Percentiles rank a stretch among this genome's conserved stretches.
phyloP scores from a whole-genome alignment of 805 yeast species.

The Komagataella phaffii region DNA sequence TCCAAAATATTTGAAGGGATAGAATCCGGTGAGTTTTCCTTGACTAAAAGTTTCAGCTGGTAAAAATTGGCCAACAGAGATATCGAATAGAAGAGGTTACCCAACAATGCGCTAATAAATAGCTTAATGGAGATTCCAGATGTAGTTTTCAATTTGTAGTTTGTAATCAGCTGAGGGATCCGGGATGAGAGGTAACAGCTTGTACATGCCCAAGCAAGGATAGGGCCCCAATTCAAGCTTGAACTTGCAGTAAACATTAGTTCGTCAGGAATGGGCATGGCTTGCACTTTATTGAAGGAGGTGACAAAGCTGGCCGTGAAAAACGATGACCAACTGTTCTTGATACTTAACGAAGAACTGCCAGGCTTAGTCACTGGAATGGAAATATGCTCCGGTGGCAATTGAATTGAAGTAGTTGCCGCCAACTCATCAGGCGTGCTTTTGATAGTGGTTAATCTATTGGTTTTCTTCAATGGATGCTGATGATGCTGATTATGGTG shows the following conservation, averaged over 20 bases:
- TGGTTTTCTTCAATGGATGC: neutral
- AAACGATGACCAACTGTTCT: neutral
- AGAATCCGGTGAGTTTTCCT: constrained; percentile 1
- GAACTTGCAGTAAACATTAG: neutral
- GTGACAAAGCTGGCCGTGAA: neutral
- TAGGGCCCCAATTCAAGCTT: constrained; percentile 9
- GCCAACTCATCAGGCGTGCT: neutral
- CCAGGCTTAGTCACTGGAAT: neutral
- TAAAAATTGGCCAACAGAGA: constrained; percentile 30
- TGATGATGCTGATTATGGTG: neutral
- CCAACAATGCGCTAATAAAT: constrained; percentile 33
- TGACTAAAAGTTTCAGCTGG: constrained; percentile 21
- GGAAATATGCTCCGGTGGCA: neutral
- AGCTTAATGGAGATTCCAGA: constrained; percentile 36
- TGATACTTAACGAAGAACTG: neutral
- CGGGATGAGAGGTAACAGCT: constrained; percentile 33
- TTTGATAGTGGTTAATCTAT: neutral
- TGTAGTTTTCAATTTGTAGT: constrained; percentile 30
- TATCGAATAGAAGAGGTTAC: constrained; percentile 34
- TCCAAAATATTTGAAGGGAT: neutral
- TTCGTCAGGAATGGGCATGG: neutral
- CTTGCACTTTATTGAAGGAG: neutral
- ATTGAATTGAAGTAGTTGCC: neutral
- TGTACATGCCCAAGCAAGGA: constrained; percentile 40
- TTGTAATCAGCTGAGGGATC: constrained; percentile 36